A percentile compares a stretch with the other conserved stretches of the same genome.
These are phyloP conservation scores for Coemansia javaensis DNA, from an alignment of 192 early-diverging fungal species.

Conservation along the genomic window DNA sequence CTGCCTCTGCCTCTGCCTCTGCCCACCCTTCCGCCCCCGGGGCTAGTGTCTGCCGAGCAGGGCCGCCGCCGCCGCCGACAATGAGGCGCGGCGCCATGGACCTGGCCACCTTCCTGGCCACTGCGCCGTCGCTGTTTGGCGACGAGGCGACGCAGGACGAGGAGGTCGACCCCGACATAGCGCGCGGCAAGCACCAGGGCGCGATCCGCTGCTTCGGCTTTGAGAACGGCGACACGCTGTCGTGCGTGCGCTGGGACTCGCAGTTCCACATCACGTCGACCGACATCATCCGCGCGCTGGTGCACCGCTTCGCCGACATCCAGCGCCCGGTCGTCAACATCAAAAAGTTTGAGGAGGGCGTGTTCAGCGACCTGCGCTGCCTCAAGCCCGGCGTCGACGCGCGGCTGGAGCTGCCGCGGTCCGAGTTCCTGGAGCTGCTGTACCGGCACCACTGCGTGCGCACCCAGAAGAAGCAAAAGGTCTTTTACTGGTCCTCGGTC, in stretches of 20 bases:
- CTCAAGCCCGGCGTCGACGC: constrained; percentile 94
- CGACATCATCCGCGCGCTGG: constrained; percentile 87
- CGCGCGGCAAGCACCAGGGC: constrained; percentile 25
- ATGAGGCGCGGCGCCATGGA: constrained; percentile 34
- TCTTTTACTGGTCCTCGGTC: constrained; percentile 98
- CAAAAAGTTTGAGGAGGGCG: constrained; percentile 98
- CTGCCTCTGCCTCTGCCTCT: neutral
- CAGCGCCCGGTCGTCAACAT: constrained; percentile 78
- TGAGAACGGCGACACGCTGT: constrained; percentile 81
- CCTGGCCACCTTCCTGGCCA: constrained; percentile 42
- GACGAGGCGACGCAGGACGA: constrained; percentile 40
- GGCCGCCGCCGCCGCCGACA: constrained; percentile 16
- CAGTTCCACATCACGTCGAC: constrained; percentile 94
- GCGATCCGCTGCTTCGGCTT: constrained; percentile 53
- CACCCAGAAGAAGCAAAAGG: constrained; percentile 99
- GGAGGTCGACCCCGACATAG: constrained; percentile 41
- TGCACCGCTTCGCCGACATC: constrained; percentile 88
- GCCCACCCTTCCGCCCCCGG: no score
- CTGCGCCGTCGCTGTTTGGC: constrained; percentile 48
- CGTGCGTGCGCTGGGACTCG: constrained; percentile 91
- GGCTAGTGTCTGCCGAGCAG: no score
- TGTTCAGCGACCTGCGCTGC: constrained; percentile 93
- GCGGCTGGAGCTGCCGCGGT: constrained; percentile 86
- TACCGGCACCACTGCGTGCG: constrained; percentile 95
- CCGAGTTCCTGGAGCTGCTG: constrained; percentile 89